A percentile compares a stretch with the other conserved stretches of the same genome.
phyloP scores from a whole-genome alignment of 805 yeast species.

The Lachancea meyersii region DNA sequence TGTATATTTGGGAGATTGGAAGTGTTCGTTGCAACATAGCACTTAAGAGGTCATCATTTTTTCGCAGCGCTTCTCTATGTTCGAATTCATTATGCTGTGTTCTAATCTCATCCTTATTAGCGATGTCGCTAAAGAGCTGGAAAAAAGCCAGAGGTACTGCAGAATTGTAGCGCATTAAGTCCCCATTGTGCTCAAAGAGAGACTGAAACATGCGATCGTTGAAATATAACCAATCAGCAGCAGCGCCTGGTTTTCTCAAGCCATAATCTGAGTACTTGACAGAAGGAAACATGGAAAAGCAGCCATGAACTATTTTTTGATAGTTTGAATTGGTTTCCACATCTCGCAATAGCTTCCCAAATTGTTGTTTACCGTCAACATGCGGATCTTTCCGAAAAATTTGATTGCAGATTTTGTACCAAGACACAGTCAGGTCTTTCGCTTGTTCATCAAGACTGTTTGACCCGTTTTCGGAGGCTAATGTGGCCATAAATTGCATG shows the following conservation, averaged over 20 bases:
- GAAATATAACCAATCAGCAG: slow-evolving; percentile 74
- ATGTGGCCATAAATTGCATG: slow-evolving; percentile 52
- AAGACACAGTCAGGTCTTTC: slow-evolving; percentile 59
- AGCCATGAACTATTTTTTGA: slow-evolving; percentile 65
- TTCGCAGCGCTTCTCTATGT: slow-evolving; percentile 24
- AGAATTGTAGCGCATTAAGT: slow-evolving; percentile 48
- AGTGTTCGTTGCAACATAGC: slow-evolving; percentile 20
- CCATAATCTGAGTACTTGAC: slow-evolving; percentile 61
- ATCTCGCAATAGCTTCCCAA: slow-evolving; percentile 40
- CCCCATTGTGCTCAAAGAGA: slow-evolving; percentile 38
- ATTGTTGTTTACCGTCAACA: slow-evolving; percentile 41
- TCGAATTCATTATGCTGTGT: slow-evolving; percentile 31
- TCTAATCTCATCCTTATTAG: slow-evolving; percentile 34
- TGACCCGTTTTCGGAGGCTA: background rate
- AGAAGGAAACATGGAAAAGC: slow-evolving; percentile 60
- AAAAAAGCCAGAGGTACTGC: slow-evolving; percentile 57
- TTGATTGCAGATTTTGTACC: slow-evolving; percentile 60
- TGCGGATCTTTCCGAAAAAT: slow-evolving; percentile 52
- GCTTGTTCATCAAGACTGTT: slow-evolving; percentile 8
- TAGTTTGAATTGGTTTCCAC: slow-evolving; percentile 44
- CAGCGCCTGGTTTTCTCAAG: slow-evolving; percentile 48
- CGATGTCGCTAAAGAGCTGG: slow-evolving; percentile 56
- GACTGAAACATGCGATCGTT: slow-evolving; percentile 51
- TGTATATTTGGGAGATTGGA: slow-evolving; percentile 14
- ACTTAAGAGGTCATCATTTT: slow-evolving; percentile 28